Evolutionary conservation across 1,284 basidiomycete genomes (phyloP), one percentile per base, ranked within the genome.

Genomic region (Puccinia brachypodii): DNA sequence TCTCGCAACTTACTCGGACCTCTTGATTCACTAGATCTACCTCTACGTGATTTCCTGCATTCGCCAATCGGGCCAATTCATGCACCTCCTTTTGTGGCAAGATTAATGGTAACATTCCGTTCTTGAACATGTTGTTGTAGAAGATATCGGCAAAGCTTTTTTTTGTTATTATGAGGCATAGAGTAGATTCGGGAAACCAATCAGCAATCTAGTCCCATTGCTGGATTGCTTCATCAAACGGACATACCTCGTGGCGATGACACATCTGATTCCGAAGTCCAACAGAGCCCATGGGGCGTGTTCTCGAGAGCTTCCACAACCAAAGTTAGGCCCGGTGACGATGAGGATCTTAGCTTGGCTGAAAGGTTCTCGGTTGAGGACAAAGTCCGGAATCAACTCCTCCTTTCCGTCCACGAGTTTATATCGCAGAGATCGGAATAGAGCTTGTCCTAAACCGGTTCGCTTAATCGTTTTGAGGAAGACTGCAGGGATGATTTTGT

Each of bases 211-310:
- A 31, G n/a, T 42, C 25, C 13, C 19, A 33, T 25, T 3, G 19
- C 28, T 42, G 66, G 25, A 9, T 28, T 19, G 25, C 19, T 16
- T 16, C 19, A 31, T 16, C 13, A 38, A 66, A n/a, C 14, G 36
- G 11, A 19, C 69, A 60, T 36, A 81, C 78, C 78, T 81, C 2
- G 94, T 94, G 0, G 95, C 94, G 86, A 98, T 95, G 84, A 98
- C 89, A 86, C 93, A 94, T 82, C 92, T 90, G 85, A 98, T 96
- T 40, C 95, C 95, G 86, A 97, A 98, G 87, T 98, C 94, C 85
- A 95, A 94, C 90, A 98, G 89, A 86, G 95, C 95, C 95, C 95
- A 98, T 0, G 95, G 94, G 19, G 95, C 95, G 86, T 98, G 96
- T 87, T 98, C 96, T 83, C 93, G 92, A 86, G 92, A 96, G 87